Percentiles rank a stretch among this genome's conserved stretches.
These are phyloP conservation scores for Diplodia sapinea DNA, from an alignment of 2,329 filamentous ascomycete species.

Conservation along the genomic window DNA sequence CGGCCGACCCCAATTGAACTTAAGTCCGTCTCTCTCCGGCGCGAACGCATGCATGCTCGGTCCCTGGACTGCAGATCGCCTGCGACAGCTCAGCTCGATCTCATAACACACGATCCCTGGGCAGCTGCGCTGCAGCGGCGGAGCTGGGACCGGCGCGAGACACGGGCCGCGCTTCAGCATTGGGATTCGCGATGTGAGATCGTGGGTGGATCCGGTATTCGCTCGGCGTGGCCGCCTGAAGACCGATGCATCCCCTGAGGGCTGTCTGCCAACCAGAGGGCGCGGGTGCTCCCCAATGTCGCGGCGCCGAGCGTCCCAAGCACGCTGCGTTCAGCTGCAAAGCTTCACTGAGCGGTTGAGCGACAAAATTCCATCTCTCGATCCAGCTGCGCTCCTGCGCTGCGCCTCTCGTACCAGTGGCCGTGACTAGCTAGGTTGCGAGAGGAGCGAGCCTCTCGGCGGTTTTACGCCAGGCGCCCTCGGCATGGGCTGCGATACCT, in stretches of 20 bases:
- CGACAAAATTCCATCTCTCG: background rate
- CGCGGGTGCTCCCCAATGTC: background rate
- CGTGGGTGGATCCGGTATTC: conserved; percentile 4
- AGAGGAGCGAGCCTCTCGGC: too few species aligned
- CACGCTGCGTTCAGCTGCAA: conserved; percentile 1
- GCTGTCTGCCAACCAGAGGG: background rate
- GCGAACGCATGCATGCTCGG: background rate
- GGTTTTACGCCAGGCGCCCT: too few species aligned
- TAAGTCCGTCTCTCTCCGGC: conserved; percentile 9
- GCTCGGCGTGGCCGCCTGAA: background rate
- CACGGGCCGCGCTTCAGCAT: background rate
- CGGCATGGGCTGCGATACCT: too few species aligned
- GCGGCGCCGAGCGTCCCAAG: background rate
- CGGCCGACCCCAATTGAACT: background rate
- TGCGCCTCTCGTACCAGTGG: conserved; percentile 4
- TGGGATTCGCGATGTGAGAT: conserved; percentile 1
- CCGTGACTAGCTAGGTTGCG: background rate
- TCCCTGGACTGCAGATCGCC: background rate
- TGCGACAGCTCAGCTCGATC: too few species aligned
- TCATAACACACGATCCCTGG: too few species aligned
- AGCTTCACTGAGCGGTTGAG: background rate
- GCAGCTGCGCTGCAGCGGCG: background rate
- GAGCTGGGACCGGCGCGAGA: background rate
- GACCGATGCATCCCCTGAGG: too few species aligned
- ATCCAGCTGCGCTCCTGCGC: background rate